A percentile compares a stretch with the other conserved stretches of the same genome.
phyloP scores from a whole-genome alignment of 2,329 filamentous ascomycete genomes.

The Celoporthe dispersa region DNA sequence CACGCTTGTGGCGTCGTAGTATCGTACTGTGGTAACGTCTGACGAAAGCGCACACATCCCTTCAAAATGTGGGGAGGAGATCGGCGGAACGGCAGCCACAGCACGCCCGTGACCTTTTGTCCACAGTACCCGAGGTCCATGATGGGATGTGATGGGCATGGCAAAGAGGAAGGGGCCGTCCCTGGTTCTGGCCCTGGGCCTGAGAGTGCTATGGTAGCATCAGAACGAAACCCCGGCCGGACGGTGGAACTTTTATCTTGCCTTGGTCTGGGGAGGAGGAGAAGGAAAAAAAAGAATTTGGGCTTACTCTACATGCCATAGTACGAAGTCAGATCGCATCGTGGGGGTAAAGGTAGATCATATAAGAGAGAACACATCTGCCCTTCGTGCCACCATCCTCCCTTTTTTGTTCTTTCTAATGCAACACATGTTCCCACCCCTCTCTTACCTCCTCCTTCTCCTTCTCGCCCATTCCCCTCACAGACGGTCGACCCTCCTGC shows the following conservation, averaged over 20 bases:
- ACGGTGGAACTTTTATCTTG: conserved; percentile 1
- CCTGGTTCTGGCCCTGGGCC: no score
- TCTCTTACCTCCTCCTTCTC: neutral
- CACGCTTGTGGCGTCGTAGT: no score
- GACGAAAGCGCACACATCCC: neutral
- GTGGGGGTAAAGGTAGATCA: neutral
- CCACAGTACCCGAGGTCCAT: conserved; percentile 10
- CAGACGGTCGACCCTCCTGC: neutral
- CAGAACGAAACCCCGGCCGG: neutral
- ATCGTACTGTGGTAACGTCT: neutral
- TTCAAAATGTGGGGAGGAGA: conserved; percentile 6
- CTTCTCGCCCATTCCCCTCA: neutral
- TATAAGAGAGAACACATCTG: neutral
- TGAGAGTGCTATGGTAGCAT: neutral
- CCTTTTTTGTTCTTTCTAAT: neutral
- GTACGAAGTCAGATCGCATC: neutral
- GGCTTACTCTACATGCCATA: neutral
- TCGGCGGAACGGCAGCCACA: conserved; percentile 7
- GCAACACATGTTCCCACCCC: neutral
- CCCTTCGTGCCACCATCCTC: neutral
- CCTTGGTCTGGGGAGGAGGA: neutral
- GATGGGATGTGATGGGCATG: neutral
- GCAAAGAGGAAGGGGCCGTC: no score
- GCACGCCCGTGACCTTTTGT: neutral
- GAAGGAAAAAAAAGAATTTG: no score